phyloP scores from a whole-genome alignment of 805 yeast species.

The Hemisphaericaspora nanyangensis region DNA sequence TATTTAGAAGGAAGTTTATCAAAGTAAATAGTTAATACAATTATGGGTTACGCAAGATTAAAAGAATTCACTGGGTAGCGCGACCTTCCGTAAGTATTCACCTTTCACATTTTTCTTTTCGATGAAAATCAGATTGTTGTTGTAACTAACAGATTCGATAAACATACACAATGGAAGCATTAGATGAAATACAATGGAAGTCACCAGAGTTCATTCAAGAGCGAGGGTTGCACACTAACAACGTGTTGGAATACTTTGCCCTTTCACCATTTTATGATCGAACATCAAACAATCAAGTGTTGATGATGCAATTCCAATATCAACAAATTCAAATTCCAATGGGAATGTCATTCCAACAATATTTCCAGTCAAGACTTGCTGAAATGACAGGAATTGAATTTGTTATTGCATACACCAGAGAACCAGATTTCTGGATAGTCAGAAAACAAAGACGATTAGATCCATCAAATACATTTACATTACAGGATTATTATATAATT shows the following conservation, averaged over 20 bases:
- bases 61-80: too few relatives aligned
- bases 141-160: too few relatives aligned
- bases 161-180: slow-evolving; percentile 28
- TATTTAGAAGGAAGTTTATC: slow-evolving; percentile 22
- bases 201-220: slow-evolving; percentile 96
- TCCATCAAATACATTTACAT: slow-evolving; percentile 41
- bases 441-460: slow-evolving; percentile 68
- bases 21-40: background rate
- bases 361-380: slow-evolving; percentile 52
- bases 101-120: too few relatives aligned
- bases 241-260: slow-evolving; percentile 88
- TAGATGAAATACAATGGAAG: slow-evolving; percentile 95
- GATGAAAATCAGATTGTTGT: too few relatives aligned
- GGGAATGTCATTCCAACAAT: slow-evolving; percentile 21
- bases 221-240: slow-evolving; percentile 80
- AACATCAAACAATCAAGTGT: slow-evolving; percentile 88
- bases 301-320: slow-evolving; percentile 93
- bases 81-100: too few relatives aligned
- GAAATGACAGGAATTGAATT: slow-evolving; percentile 88
- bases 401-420: slow-evolving; percentile 66
- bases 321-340: slow-evolving; percentile 43
- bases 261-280: slow-evolving; percentile 95
- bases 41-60: background rate
- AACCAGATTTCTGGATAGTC: slow-evolving; percentile 91
- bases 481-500: slow-evolving; percentile 80